Base-by-base conservation (phyloP, 2,329 filamentous ascomycete species). In the Lasiodiplodia sp. region DNA sequence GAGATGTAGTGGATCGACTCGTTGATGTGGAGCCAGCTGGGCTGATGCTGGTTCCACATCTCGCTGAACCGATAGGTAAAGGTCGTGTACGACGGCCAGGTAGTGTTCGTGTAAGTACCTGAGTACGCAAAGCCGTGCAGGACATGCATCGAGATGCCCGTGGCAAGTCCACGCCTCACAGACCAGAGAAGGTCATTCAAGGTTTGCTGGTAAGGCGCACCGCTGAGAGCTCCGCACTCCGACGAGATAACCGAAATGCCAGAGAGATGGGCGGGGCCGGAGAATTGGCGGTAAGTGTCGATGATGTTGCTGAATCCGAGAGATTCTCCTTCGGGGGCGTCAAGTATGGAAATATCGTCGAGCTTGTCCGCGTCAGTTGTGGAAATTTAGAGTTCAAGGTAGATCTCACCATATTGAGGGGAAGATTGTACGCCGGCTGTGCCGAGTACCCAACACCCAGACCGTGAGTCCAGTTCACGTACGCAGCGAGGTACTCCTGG, bases 31-130 rank as follows among this genome's bases (percentile, higher is more conserved):
- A 78, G 75, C 80, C 81, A 85, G 1, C 76, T 78, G 1, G 84
- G 84, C 60, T 83, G 80, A 7, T 79, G 75, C 0, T 72, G 74
- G 4, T 75, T 75, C 68, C 80, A 78, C 73, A 81, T 78, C n/a
- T 82, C 81, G 0, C 79, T 78, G 66, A 81, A 84, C 0, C 75
- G 51, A 69, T 83, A 86, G 6, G 65, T 68, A 68, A 86, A 85
- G 0, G 83, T 77, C 0, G 80, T 81, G 64, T 79, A 84, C 0
- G 81, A 82, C 0, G 84, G 84, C 84, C 84, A 86, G 0, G 84
- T 85, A 0, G 84, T 85, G 60, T 82, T 79, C 0, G 73, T 72
- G 66, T 85, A 85, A 5, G 79, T 71, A 2, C 79, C 80, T 0
- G 78, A 77, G 62, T 81, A 83, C 0, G 82, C 72, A 56, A 75